phyloP scores from a whole-genome alignment of 1,139 yeast species.

The Magnusiomyces fungicola region DNA sequence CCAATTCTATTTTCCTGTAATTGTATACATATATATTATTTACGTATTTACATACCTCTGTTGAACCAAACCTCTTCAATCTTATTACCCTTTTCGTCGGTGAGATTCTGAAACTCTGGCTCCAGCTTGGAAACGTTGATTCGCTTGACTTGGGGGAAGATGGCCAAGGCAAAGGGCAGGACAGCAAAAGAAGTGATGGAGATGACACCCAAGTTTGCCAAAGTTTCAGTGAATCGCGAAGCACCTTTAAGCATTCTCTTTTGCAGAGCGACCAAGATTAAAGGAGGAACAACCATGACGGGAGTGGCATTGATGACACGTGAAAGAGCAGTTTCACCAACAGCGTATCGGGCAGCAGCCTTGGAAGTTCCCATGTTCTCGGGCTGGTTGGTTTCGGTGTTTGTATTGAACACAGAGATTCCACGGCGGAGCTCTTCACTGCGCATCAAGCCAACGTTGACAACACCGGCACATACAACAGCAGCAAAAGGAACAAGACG shows the following conservation, averaged over 20 bases:
- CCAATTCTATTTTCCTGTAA: neutral
- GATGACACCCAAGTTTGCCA: constrained; percentile 75
- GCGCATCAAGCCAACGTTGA: constrained; percentile 91
- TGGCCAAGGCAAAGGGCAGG: constrained; percentile 89
- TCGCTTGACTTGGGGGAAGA: constrained; percentile 81
- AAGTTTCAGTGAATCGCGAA: constrained; percentile 49
- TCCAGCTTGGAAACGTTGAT: constrained; percentile 58
- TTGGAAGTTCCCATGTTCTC: constrained; percentile 64
- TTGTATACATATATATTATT: too few species aligned
- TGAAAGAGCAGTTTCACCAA: constrained; percentile 93
- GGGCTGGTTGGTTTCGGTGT: constrained; percentile 41
- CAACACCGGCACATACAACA: constrained; percentile 92
- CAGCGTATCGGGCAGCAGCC: constrained; percentile 84
- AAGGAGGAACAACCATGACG: constrained; percentile 91
- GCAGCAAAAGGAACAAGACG: constrained; percentile 97
- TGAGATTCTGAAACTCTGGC: constrained; percentile 50
- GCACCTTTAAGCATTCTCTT: constrained; percentile 50
- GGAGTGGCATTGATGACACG: constrained; percentile 96
- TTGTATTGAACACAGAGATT: constrained; percentile 48
- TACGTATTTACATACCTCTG: constrained; percentile 71
- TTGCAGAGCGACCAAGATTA: constrained; percentile 71
- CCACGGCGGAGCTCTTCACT: constrained; percentile 90
- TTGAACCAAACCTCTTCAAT: constrained; percentile 69
- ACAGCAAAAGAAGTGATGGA: constrained; percentile 79
- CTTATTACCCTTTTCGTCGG: constrained; percentile 54